Base-by-base conservation (phyloP, 1,284 basidiomycete genomes). In the Naganishia cerealis region DNA sequence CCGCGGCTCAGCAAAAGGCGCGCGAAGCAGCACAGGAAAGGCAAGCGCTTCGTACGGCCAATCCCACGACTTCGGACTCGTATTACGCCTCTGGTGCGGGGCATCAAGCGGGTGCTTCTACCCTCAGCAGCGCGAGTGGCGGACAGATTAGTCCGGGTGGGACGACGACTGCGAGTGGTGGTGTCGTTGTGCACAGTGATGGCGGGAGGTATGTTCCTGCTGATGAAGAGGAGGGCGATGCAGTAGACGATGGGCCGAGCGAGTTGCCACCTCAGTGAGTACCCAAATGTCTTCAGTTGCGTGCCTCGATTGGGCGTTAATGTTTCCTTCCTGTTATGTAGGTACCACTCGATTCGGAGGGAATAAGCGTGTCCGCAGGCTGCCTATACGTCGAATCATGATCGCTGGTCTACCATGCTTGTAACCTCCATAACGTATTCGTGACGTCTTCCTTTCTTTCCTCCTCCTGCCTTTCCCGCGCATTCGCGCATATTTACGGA, bases 191-290 rank as follows among this genome's bases (percentile, higher is more conserved):
- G 7, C 67, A 66, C 24, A 40, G 39, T 21, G 70, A 71, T 62
- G 61, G 56, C 9, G 67, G 70, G 38, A 55, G 57, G 38, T 71
- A 67, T 65, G 24, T 68, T 16, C 70, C 70, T 29, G 70, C 68
- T 50, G 61, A 50, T 7, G 42, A 63, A 13, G 59, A 56, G 33
- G 66, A 55, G 10, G 63, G 61, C 4, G 62, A 68, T 59, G 46
- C 36, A n/a, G 57, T 26, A 8, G 50, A 38, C 12, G 57, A 58
- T 18, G 48, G 21, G 70, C 66, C 57, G 57, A 54, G 57, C 52
- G 66, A 67, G 63, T 56, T 68, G 53, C 70, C 70, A 38, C 70
- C 69, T 55, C 59, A 67, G 69, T 70, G 56, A 70, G 69, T 70
- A n/a, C 21, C 3, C 1, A 18, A 12, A 3, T 29, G 3, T 16